Evolutionary conservation across 352 stramenopile genomes (phyloP).

Genomic region (Phytophthora multivora): DNA sequence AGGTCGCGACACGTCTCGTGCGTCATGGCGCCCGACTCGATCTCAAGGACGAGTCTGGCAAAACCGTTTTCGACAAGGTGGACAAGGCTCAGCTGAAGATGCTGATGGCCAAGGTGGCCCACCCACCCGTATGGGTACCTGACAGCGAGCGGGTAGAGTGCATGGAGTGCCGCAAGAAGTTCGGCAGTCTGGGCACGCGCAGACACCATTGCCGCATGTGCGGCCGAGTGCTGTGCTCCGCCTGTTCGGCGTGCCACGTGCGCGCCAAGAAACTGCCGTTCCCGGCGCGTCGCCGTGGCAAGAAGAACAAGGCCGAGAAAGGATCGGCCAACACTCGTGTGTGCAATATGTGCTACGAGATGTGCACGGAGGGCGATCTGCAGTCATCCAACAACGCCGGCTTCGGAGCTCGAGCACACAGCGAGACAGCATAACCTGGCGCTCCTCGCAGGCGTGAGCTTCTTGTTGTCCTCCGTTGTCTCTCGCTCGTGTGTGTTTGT

Average conservation of each 20-base stretch:
- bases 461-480: slow-evolving; percentile 7
- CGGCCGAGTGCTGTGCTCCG: slow-evolving; percentile 54
- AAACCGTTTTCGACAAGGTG: slow-evolving; percentile 75
- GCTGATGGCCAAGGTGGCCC: slow-evolving; percentile 55
- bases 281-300: slow-evolving; percentile 47
- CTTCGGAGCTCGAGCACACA: slow-evolving; percentile 15
- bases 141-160: slow-evolving; percentile 52
- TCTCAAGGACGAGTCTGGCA: slow-evolving; percentile 58
- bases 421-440: slow-evolving; percentile 31
- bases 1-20: slow-evolving; percentile 59
- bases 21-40: slow-evolving; percentile 59
- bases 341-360: slow-evolving; percentile 77
- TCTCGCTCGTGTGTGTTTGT: not conserved
- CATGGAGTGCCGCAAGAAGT: slow-evolving; percentile 68
- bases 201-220: slow-evolving; percentile 71
- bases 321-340: slow-evolving; percentile 62
- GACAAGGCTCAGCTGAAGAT: slow-evolving; percentile 42
- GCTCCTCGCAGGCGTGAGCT: slow-evolving; percentile 1
- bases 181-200: slow-evolving; percentile 42
- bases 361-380: slow-evolving; percentile 38
- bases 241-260: slow-evolving; percentile 50
- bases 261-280: slow-evolving; percentile 53
- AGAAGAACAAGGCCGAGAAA: slow-evolving; percentile 59
- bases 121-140: slow-evolving; percentile 55
- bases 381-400: slow-evolving; percentile 13